Conservation (phyloP, 106 monocot species). For the Acorus gramineus region DNA sequence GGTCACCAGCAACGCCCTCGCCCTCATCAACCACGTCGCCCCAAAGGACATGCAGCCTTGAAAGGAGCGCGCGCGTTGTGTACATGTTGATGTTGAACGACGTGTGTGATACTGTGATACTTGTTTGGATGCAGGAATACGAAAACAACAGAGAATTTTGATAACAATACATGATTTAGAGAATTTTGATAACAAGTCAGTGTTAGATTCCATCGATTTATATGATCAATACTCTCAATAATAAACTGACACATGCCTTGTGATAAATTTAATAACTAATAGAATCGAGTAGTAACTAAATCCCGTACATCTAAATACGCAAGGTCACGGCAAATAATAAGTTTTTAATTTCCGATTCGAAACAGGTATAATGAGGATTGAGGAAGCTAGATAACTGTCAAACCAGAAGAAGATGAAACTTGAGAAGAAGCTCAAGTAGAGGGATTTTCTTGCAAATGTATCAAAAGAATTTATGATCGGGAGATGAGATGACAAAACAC, state of each 20-base stretch:
- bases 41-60: no score
- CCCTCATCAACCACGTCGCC: constrained; percentile 28
- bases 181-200: no score
- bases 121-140: constrained; percentile 60
- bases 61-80: no score
- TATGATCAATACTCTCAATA: no score
- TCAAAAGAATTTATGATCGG: constrained; percentile 17
- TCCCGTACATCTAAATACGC: constrained; percentile 17
- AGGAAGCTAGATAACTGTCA: constrained; percentile 66
- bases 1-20: constrained; percentile 32
- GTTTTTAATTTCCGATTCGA: constrained; percentile 84
- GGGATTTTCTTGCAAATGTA: constrained; percentile 40
- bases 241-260: no score
- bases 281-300: no score
- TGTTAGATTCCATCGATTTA: no score
- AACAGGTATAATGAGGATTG: constrained; percentile 73
- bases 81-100: no score
- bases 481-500: constrained; percentile 37
- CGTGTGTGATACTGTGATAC: constrained; percentile 13
- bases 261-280: no score
- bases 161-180: no score
- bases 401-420: constrained; percentile 65
- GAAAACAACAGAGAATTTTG: constrained; percentile 74
- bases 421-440: constrained; percentile 60
- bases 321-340: constrained; percentile 78